Conservation (phyloP, 768 basidiomycete genomes). For the Podaxis sp. region DNA sequence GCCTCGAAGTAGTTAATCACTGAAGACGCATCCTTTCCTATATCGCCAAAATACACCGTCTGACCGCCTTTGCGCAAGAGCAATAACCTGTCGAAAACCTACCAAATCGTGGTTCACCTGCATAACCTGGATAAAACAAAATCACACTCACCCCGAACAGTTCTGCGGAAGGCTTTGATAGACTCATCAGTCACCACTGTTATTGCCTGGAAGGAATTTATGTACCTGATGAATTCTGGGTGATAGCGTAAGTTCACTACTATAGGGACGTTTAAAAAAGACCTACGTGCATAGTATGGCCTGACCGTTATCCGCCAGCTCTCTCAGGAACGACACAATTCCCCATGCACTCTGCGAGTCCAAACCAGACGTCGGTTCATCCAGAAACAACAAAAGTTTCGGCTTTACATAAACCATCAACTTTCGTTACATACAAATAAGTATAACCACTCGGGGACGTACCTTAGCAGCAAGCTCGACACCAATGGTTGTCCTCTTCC, state of each 20-base stretch:
- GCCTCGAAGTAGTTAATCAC: conserved; percentile 77
- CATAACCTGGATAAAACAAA: background rate
- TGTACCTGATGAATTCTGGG: conserved; percentile 44
- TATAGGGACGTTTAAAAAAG: background rate
- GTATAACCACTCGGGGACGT: conserved; percentile 21
- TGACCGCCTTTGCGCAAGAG: conserved; percentile 77
- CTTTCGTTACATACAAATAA: background rate
- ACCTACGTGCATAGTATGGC: conserved; percentile 87
- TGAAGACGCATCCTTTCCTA: conserved; percentile 58
- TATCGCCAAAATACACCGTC: conserved; percentile 71
- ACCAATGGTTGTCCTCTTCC: conserved; percentile 82
- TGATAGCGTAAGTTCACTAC: background rate
- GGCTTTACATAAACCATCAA: conserved; percentile 40
- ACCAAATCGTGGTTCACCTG: background rate
- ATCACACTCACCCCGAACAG: conserved; percentile 57
- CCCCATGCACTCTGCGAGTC: conserved; percentile 89
- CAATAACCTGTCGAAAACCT: conserved; percentile 75
- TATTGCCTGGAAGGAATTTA: background rate
- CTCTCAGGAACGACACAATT: conserved; percentile 70
- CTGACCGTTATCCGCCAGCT: conserved; percentile 78
- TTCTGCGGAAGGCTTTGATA: conserved; percentile 69
- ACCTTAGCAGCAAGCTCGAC: conserved; percentile 89
- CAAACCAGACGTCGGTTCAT: conserved; percentile 87
- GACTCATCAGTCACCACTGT: background rate
- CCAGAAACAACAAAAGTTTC: conserved; percentile 77